These are phyloP conservation scores for Globisporangium acanthophoron DNA, from an alignment of 352 stramenopile species.

Conservation along the genomic window DNA sequence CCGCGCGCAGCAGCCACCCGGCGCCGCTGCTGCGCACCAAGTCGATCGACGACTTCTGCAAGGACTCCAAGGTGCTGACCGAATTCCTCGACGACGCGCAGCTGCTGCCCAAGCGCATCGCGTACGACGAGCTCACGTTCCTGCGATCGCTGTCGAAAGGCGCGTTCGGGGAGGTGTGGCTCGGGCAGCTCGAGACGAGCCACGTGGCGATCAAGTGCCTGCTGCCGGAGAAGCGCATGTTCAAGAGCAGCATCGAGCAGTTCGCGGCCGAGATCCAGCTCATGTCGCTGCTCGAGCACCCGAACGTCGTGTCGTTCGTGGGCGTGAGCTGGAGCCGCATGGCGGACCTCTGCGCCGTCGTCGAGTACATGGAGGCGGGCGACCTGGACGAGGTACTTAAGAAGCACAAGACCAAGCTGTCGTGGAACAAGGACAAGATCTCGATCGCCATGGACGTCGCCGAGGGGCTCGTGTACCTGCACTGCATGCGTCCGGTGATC, in stretches of 20 bases:
- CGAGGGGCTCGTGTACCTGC: slow-evolving; percentile 81
- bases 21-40: slow-evolving; percentile 22
- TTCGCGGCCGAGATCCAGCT: slow-evolving; percentile 71
- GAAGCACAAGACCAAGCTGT: slow-evolving; percentile 42
- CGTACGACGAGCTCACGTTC: slow-evolving; percentile 65
- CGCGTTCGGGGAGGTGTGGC: slow-evolving; percentile 67
- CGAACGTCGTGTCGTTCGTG: slow-evolving; percentile 71
- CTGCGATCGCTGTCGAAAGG: slow-evolving; percentile 60
- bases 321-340: slow-evolving; percentile 64
- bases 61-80: slow-evolving; percentile 48
- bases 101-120: slow-evolving; percentile 43
- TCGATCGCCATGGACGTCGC: slow-evolving; percentile 80
- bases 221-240: slow-evolving; percentile 50
- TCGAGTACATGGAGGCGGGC: slow-evolving; percentile 77
- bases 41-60: slow-evolving; percentile 50
- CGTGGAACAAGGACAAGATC: slow-evolving; percentile 71
- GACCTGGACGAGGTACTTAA: slow-evolving; percentile 58
- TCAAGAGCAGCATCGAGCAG: slow-evolving; percentile 46
- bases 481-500: slow-evolving; percentile 61
- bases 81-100: slow-evolving; percentile 46
- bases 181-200: slow-evolving; percentile 56
- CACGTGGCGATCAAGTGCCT: slow-evolving; percentile 75
- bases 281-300: slow-evolving; percentile 65
- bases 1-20: neutral
- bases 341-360: slow-evolving; percentile 64